These are phyloP conservation scores for Balansia obtecta DNA, from an alignment of 2,329 filamentous ascomycete genomes.

Conservation along the genomic window DNA sequence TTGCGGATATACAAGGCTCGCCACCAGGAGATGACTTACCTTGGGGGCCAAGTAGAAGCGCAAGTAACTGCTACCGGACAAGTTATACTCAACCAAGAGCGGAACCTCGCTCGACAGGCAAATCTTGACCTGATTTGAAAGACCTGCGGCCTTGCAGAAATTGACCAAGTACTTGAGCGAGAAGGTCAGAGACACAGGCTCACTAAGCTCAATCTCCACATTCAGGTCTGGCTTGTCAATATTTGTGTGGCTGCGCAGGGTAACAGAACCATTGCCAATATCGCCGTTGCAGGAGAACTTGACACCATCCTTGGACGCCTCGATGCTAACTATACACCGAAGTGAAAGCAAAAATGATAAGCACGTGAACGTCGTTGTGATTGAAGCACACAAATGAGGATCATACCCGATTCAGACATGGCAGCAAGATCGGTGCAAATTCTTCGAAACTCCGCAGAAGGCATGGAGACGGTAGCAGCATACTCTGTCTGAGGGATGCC, in stretches of 20 bases:
- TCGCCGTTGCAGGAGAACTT: constrained; percentile 91
- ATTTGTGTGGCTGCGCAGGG: constrained; percentile 75
- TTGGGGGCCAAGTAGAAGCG: constrained; percentile 98
- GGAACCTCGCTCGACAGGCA: constrained; percentile 95
- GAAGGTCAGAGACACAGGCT: constrained; percentile 91
- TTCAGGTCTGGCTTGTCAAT: constrained; percentile 80
- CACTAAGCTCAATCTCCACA: constrained; percentile 79
- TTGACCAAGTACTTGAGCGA: constrained; percentile 99
- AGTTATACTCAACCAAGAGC: constrained; percentile 81
- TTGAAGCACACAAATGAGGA: background rate
- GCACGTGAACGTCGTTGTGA: background rate
- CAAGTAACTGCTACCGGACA: constrained; percentile 75
- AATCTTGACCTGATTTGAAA: constrained; percentile 75
- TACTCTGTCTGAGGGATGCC: constrained; percentile 99
- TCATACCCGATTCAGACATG: constrained; percentile 83
- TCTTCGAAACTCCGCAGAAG: constrained; percentile 77
- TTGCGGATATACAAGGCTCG: background rate
- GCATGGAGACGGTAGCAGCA: constrained; percentile 81
- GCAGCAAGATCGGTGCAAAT: constrained; percentile 88
- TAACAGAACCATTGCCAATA: constrained; percentile 91
- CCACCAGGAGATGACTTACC: constrained; percentile 41
- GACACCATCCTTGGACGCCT: constrained; percentile 92
- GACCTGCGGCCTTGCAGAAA: constrained; percentile 93
- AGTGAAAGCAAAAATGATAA: background rate
- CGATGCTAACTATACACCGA: constrained; percentile 62